Evolutionary conservation across 2,329 filamentous ascomycete genomes (phyloP).

Genomic region (Microsporum canis): DNA sequence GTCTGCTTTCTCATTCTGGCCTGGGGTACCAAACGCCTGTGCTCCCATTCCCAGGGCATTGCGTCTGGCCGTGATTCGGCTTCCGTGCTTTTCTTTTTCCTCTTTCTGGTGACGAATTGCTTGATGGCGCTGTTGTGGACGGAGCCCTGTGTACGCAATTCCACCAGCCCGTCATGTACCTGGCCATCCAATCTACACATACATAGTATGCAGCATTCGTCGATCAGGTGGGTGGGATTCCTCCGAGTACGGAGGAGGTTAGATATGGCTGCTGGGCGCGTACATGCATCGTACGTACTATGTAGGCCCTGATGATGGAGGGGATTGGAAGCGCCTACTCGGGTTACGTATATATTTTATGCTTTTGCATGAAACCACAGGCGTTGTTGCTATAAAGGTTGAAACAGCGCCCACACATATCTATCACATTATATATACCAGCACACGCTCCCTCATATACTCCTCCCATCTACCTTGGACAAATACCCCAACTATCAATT

Average conservation of each 20-base stretch:
- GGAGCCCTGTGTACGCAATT: neutral
- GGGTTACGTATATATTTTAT: neutral
- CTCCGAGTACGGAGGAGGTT: neutral
- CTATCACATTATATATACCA: neutral
- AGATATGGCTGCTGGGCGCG: neutral
- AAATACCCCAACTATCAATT: neutral
- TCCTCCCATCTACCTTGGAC: neutral
- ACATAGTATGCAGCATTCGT: neutral
- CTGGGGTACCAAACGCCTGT: neutral
- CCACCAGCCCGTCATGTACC: neutral
- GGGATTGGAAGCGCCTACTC: neutral
- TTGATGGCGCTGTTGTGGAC: neutral
- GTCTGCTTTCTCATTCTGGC: neutral
- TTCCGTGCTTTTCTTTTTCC: neutral
- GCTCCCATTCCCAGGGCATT: neutral
- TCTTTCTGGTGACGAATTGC: neutral
- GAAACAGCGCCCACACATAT: neutral
- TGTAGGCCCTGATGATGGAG: neutral
- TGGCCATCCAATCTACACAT: neutral
- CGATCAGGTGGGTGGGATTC: neutral
- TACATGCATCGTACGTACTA: neutral
- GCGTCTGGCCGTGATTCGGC: neutral
- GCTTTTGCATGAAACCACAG: neutral
- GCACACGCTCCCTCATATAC: neutral
- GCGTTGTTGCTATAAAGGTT: neutral